Evolutionary conservation across 768 basidiomycete genomes (phyloP).

Genomic region (Termitomyces sp.): DNA sequence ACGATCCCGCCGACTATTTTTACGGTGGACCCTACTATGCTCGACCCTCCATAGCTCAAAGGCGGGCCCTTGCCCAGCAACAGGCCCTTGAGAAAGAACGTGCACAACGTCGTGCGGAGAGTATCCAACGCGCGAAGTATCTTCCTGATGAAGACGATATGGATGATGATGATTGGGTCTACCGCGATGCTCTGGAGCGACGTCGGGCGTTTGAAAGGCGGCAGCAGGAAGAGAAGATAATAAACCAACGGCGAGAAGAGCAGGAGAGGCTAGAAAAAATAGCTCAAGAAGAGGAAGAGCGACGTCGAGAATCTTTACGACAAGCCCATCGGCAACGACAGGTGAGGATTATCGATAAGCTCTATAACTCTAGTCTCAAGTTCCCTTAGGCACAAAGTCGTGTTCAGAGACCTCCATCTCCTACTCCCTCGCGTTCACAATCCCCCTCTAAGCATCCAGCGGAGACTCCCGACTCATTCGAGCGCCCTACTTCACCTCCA

Average conservation of each 20-base stretch:
- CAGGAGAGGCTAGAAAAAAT: conserved; percentile 9
- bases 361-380: neutral
- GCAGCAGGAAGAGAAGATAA: conserved; percentile 14
- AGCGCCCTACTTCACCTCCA: conserved; percentile 2
- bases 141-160: conserved; percentile 29
- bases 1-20: conserved; percentile 4
- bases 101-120: conserved; percentile 23
- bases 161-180: conserved; percentile 25
- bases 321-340: conserved; percentile 8
- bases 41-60: conserved; percentile 4
- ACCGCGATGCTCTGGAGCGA: conserved; percentile 25
- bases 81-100: conserved; percentile 13
- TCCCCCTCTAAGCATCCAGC: neutral
- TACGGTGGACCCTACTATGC: neutral
- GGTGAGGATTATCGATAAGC: neutral
- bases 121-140: conserved; percentile 31
- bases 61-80: conserved; percentile 16
- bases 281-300: conserved; percentile 6
- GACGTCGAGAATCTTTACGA: conserved; percentile 6
- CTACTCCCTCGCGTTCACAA: neutral
- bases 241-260: conserved; percentile 6
- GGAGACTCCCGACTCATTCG: neutral
- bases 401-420: neutral
- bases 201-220: conserved; percentile 23
- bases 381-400: neutral